Conservation (phyloP, 352 stramenopile species). For the Phytopythium litorale region DNA sequence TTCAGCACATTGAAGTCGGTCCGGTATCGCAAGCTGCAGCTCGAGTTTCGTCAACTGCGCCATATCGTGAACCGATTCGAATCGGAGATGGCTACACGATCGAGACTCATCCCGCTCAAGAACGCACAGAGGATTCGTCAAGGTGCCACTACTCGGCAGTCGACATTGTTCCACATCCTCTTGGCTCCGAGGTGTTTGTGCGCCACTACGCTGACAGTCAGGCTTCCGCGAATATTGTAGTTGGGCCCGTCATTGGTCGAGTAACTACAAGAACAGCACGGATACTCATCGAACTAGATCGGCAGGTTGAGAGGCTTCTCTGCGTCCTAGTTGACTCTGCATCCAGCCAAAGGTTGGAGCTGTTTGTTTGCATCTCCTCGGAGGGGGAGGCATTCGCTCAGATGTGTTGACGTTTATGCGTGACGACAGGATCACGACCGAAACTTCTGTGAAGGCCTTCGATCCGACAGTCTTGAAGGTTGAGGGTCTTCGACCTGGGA, state of each 20-base stretch:
- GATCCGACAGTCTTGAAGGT: slow-evolving; percentile 58
- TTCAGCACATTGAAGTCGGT: slow-evolving; percentile 50
- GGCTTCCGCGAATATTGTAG: slow-evolving; percentile 33
- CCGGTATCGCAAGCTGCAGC: slow-evolving; percentile 22
- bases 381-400: neutral
- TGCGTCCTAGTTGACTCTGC: slow-evolving; percentile 35
- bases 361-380: neutral
- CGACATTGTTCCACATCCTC: slow-evolving; percentile 42
- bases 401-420: neutral
- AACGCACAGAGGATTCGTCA: neutral
- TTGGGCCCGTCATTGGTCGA: slow-evolving; percentile 61
- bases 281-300: slow-evolving; percentile 65
- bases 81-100: neutral
- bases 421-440: slow-evolving; percentile 14
- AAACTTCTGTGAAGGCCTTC: slow-evolving; percentile 38
- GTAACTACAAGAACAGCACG: slow-evolving; percentile 46
- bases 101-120: neutral
- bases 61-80: neutral
- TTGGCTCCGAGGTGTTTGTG: slow-evolving; percentile 22
- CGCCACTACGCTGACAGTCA: slow-evolving; percentile 35
- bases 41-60: neutral
- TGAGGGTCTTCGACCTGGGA: slow-evolving; percentile 44
- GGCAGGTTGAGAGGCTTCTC: slow-evolving; percentile 21
- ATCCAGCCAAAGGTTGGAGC: slow-evolving; percentile 27
- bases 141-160: slow-evolving; percentile 41